Conservation (phyloP, 2,329 filamentous ascomycete species). For the Arachnopeziza araneosa region DNA sequence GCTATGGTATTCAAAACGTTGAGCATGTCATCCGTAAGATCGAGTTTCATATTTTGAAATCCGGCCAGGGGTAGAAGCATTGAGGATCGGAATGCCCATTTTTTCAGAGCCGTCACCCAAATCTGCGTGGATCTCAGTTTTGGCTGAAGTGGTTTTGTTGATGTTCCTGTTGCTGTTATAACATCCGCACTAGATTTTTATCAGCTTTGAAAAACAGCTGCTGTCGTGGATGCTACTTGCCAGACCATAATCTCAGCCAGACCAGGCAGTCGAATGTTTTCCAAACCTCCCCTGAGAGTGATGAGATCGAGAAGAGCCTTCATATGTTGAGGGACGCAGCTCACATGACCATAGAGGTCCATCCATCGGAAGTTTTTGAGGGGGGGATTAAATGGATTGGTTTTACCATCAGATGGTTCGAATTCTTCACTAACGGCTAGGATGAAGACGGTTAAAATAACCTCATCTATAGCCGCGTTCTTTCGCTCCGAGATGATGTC, state of each 20-base stretch:
- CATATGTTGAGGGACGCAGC: neutral
- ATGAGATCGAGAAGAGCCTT: neutral
- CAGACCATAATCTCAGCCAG: neutral
- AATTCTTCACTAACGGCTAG: neutral
- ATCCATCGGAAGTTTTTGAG: constrained; percentile 1
- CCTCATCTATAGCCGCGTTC: neutral
- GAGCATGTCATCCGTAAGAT: too few species aligned
- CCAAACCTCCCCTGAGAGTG: neutral
- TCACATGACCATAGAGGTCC: constrained; percentile 3
- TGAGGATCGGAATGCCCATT: neutral
- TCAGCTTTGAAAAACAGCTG: neutral
- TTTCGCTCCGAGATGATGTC: neutral
- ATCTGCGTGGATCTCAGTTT: neutral
- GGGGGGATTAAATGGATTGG: neutral
- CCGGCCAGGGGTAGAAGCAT: too few species aligned
- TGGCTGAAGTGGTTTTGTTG: neutral
- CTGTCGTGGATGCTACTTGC: neutral
- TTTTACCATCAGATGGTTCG: neutral
- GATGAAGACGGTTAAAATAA: constrained; percentile 1
- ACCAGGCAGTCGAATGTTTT: neutral
- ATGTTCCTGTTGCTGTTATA: neutral
- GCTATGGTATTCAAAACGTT: too few species aligned
- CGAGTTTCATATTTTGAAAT: too few species aligned
- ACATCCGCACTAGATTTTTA: neutral
- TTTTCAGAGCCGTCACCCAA: neutral